Base-by-base conservation (phyloP, 2,329 filamentous ascomycete species). In the Amesomyces nigricolor region DNA sequence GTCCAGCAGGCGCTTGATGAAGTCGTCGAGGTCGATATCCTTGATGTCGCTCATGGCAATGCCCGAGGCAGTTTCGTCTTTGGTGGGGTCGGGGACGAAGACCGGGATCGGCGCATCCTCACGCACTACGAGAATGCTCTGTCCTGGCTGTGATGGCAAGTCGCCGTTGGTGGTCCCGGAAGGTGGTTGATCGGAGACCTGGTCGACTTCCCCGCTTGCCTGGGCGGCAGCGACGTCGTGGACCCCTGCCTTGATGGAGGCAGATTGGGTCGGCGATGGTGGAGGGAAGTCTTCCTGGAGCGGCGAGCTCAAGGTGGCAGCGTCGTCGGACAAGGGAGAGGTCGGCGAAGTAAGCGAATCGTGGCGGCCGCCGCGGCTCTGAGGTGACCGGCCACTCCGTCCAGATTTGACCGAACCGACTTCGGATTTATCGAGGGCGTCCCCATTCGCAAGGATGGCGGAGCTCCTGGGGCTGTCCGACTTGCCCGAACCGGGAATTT, bases 11-110 rank as follows among this genome's bases (percentile, higher is more conserved):
- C 94, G 85, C 66, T 91, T 91, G 68, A 99, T 99, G 78, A 95
- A 96, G 68, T 99, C 94, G 68, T 99, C 94, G 30, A 99, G 78
- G 69, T 99, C 94, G 63, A 94, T 89, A 37, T 91, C 84, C 71
- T 96, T 96, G 66, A 97, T 82, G 19, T 95, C 89, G 53, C 88
- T 85, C 79, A 97, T 95, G 60, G 89, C 88, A 72, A 96, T 88
- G 53, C 74, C 76, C 7, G 73, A 68, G 53, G 70, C 70, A 3
- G 73, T 69, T 46, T 85, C 81, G 19, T 78, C 75, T 42, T 70
- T 68, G 37, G 66, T 62, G 29, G 72, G 70, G 7, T 75, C 72
- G 54, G 79, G 76, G 35, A 78, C 65, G n/a, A 71, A 59, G 53
- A 89, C 78, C 1, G 87, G 85, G 62, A 85, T 89, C 58, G 86